These are phyloP conservation scores for Thielaviopsis euricoi DNA, from an alignment of 2,329 filamentous ascomycete species.

Conservation along the genomic window DNA sequence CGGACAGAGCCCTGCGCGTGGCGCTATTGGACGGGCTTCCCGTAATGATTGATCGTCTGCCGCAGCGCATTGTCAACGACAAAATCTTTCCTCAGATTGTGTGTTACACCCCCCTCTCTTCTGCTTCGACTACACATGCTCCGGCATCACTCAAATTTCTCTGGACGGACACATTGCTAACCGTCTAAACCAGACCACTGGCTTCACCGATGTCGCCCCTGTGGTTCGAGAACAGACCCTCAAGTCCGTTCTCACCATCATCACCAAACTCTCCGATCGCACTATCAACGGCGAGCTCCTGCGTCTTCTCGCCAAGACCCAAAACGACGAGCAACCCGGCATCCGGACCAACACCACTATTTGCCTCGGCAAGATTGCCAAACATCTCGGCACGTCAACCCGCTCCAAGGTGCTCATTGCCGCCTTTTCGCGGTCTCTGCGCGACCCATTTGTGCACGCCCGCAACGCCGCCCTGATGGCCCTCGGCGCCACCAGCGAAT, in stretches of 20 bases:
- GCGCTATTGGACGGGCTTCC: constrained; percentile 80
- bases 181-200: constrained; percentile 52
- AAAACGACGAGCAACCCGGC: constrained; percentile 92
- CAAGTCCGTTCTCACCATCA: constrained; percentile 77
- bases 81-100: constrained; percentile 94
- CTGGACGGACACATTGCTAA: too few species aligned
- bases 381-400: constrained; percentile 62
- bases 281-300: constrained; percentile 87
- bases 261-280: constrained; percentile 79
- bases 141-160: too few species aligned
- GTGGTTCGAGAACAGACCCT: constrained; percentile 90
- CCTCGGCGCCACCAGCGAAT: constrained; percentile 66
- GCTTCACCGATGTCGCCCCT: constrained; percentile 82
- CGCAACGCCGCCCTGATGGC: constrained; percentile 80
- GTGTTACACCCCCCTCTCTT: constrained; percentile 13
- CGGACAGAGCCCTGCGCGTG: constrained; percentile 81
- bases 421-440: constrained; percentile 73
- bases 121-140: not conserved
- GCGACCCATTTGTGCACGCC: constrained; percentile 90
- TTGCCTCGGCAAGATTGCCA: constrained; percentile 88
- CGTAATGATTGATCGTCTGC: constrained; percentile 76
- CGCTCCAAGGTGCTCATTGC: constrained; percentile 83
- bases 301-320: constrained; percentile 81
- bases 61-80: constrained; percentile 81
- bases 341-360: constrained; percentile 98